Percentiles rank a stretch among this genome's conserved stretches.
These are phyloP conservation scores for Prosopis cineraria DNA, from an alignment of 306 rosid genomes.

Conservation along the genomic window DNA sequence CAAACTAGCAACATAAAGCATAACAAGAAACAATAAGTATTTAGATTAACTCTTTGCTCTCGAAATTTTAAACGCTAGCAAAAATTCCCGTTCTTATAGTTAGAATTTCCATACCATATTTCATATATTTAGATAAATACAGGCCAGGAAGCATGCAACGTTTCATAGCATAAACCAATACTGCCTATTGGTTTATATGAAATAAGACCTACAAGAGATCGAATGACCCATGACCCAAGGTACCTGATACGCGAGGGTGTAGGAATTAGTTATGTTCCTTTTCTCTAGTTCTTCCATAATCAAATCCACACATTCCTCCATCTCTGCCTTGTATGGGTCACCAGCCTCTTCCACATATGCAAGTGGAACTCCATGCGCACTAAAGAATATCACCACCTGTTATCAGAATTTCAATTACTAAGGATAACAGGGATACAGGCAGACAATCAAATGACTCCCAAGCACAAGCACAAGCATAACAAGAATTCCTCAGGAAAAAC, in stretches of 20 bases:
- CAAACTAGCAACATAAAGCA: constrained; percentile 11
- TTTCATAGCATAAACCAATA: constrained; percentile 10
- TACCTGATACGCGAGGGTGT: constrained; percentile 97
- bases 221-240: background rate
- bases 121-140: constrained; percentile 1
- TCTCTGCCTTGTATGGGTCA: constrained; percentile 97
- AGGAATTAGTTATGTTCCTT: constrained; percentile 70
- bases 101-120: background rate
- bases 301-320: constrained; percentile 95
- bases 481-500: constrained; percentile 16
- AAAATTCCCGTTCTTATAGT: constrained; percentile 8
- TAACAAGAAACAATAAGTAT: constrained; percentile 1
- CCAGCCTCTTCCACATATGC: constrained; percentile 99
- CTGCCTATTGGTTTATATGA: constrained; percentile 1
- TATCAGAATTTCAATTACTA: constrained; percentile 33
- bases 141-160: background rate
- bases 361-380: constrained; percentile 97
- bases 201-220: constrained; percentile 18
- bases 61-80: constrained; percentile 2
- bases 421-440: constrained; percentile 22
- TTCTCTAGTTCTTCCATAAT: constrained; percentile 92
- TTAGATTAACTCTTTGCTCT: background rate
- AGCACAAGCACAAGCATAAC: background rate
- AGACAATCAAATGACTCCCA: constrained; percentile 11
- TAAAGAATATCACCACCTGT: constrained; percentile 89